Conservation (phyloP, 1,284 basidiomycete genomes). For the Rhodofomes roseus region DNA sequence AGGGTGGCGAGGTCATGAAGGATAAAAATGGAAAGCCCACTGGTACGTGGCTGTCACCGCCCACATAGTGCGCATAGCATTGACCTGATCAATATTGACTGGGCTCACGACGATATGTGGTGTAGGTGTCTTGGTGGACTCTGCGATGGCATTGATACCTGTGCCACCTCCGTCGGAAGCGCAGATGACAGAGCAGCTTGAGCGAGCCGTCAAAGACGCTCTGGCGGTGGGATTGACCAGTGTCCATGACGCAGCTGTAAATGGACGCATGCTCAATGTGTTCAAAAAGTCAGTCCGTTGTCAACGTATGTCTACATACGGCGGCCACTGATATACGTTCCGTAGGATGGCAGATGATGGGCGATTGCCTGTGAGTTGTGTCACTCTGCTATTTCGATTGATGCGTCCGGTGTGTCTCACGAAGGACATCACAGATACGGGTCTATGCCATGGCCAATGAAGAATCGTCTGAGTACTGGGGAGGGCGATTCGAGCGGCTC, state of each 20-base stretch:
- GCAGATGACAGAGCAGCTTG: constrained; percentile 58
- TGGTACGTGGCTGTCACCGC: constrained; percentile 40
- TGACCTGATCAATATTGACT: not conserved
- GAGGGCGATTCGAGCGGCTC: constrained; percentile 57
- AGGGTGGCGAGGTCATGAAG: constrained; percentile 77
- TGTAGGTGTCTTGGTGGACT: constrained; percentile 68
- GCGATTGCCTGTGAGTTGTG: constrained; percentile 55
- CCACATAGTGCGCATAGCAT: not conserved
- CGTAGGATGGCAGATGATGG: constrained; percentile 44
- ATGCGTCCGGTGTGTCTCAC: not conserved
- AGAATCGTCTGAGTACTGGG: constrained; percentile 63
- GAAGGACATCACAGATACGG: constrained; percentile 45
- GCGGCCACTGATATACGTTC: not conserved
- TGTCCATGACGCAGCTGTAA: constrained; percentile 77
- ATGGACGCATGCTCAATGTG: constrained; percentile 54
- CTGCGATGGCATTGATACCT: constrained; percentile 68
- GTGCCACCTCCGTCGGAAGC: constrained; percentile 59
- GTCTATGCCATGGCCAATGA: constrained; percentile 75
- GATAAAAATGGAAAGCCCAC: constrained; percentile 65
- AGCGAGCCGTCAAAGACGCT: constrained; percentile 64
- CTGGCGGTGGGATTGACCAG: constrained; percentile 74
- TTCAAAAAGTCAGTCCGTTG: constrained; percentile 51
- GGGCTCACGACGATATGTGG: not conserved
- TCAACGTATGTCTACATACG: not conserved
- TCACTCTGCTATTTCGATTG: not conserved